A percentile compares a stretch with the other conserved stretches of the same genome.
phyloP scores from a whole-genome alignment of 2,329 filamentous ascomycete species.

The Cytospora leucostoma region DNA sequence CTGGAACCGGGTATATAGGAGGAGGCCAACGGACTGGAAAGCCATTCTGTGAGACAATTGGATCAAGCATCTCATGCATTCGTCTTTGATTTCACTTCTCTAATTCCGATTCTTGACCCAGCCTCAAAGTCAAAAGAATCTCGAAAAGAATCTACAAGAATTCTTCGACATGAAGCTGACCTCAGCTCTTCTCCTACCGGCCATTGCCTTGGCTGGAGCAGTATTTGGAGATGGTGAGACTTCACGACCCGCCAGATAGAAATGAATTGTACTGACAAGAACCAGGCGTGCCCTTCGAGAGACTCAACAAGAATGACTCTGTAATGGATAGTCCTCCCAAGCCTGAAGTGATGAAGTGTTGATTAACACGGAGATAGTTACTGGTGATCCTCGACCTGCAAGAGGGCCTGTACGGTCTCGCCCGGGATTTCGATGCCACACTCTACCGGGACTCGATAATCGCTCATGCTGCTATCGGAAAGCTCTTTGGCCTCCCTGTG shows the following conservation, averaged over 20 bases:
- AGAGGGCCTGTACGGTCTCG: slow-evolving; percentile 58
- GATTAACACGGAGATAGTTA: slow-evolving; percentile 37
- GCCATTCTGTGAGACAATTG: background rate
- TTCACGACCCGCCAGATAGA: background rate
- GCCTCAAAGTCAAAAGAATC: background rate
- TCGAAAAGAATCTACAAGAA: background rate
- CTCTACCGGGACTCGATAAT: slow-evolving; percentile 68
- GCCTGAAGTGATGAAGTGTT: background rate
- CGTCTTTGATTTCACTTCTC: background rate
- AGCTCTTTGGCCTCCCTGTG: slow-evolving; percentile 67
- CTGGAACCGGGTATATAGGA: background rate
- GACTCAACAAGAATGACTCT: slow-evolving; percentile 37
- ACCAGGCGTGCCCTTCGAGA: slow-evolving; percentile 32
- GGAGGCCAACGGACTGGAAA: background rate
- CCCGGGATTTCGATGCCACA: slow-evolving; percentile 66
- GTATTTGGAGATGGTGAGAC: slow-evolving; percentile 23
- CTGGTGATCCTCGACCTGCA: slow-evolving; percentile 63
- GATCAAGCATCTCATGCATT: background rate
- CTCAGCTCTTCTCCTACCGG: background rate
- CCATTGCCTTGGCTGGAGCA: slow-evolving; percentile 10
- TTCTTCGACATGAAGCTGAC: slow-evolving; percentile 7
- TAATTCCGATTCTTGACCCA: background rate
- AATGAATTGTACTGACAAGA: background rate
- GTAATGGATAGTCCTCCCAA: slow-evolving; percentile 21
- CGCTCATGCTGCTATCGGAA: slow-evolving; percentile 66